A percentile compares a stretch with the other conserved stretches of the same genome.
Evolutionary conservation across 352 stramenopile genomes (phyloP).

Genomic region (Globisporangium irregulare): DNA sequence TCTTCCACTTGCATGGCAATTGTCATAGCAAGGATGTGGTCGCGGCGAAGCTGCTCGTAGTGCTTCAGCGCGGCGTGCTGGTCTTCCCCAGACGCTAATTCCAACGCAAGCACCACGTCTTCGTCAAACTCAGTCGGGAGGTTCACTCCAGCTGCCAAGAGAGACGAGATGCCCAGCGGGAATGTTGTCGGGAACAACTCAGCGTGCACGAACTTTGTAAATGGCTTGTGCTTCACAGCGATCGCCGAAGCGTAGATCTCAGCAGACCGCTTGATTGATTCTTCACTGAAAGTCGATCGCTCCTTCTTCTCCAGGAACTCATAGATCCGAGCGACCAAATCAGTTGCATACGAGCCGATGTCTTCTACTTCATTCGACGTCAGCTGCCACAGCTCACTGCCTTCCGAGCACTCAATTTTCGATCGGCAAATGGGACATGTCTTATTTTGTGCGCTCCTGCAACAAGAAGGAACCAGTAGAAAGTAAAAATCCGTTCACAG

Average conservation of each 20-base stretch:
- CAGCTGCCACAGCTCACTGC: constrained; percentile 71
- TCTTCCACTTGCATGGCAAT: constrained; percentile 54
- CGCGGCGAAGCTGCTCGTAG: constrained; percentile 52
- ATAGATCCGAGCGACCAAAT: constrained; percentile 74
- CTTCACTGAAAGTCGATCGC: constrained; percentile 34
- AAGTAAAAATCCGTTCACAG: constrained; percentile 2
- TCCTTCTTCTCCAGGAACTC: constrained; percentile 75
- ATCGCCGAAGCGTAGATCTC: constrained; percentile 44
- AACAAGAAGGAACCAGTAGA: background rate
- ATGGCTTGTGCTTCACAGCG: constrained; percentile 41
- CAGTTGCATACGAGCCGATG: constrained; percentile 70
- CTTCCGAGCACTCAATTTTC: constrained; percentile 72
- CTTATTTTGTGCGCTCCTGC: constrained; percentile 67
- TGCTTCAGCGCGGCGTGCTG: constrained; percentile 64
- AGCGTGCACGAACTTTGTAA: constrained; percentile 52
- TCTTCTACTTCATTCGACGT: constrained; percentile 70
- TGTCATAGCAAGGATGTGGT: constrained; percentile 48
- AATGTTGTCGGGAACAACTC: constrained; percentile 52
- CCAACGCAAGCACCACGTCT: constrained; percentile 60
- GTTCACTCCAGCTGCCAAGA: constrained; percentile 33
- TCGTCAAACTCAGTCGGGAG: constrained; percentile 49
- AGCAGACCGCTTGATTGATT: constrained; percentile 43
- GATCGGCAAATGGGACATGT: constrained; percentile 76
- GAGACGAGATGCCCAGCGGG: constrained; percentile 45
- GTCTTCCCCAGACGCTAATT: constrained; percentile 58